These are phyloP conservation scores for Pseudocercospora eumusae DNA, from an alignment of 2,329 filamentous ascomycete species.

Conservation along the genomic window DNA sequence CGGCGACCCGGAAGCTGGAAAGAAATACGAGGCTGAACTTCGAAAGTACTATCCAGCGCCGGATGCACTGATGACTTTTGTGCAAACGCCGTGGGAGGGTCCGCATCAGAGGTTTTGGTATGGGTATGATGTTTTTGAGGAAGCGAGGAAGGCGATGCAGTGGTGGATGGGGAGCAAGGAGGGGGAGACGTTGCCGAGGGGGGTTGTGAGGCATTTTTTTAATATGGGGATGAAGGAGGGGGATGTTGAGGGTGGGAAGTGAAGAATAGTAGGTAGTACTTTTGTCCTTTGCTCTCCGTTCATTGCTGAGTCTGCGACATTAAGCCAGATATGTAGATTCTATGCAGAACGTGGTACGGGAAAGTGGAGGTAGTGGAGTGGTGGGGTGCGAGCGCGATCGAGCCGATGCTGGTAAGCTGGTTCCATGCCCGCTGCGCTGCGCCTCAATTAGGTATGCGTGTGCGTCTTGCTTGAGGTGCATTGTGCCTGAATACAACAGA, in stretches of 20 bases:
- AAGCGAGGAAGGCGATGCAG: conserved; percentile 14
- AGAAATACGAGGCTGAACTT: conserved; percentile 5
- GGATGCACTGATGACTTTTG: conserved; percentile 11
- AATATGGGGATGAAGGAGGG: background rate
- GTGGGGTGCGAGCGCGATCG: too few species aligned
- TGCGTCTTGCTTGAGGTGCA: too few species aligned
- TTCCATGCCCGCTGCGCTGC: too few species aligned
- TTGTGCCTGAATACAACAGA: background rate
- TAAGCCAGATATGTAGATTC: too few species aligned
- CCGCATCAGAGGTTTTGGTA: conserved; percentile 17
- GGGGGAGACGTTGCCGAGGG: conserved; percentile 7
- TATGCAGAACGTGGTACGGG: too few species aligned
- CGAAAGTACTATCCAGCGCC: conserved; percentile 7
- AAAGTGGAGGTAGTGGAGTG: too few species aligned
- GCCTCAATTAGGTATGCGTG: too few species aligned
- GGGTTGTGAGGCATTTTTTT: conserved; percentile 17
- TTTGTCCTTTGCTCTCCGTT: too few species aligned
- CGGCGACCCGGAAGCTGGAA: conserved; percentile 1
- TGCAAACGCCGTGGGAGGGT: background rate
- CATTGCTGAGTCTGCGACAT: too few species aligned
- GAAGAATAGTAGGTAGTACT: too few species aligned
- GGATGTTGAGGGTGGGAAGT: background rate
- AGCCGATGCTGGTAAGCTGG: too few species aligned
- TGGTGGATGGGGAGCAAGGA: conserved; percentile 6
- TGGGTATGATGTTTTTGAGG: conserved; percentile 14